These are phyloP conservation scores for Parachaetomium inaequale DNA, from an alignment of 495 filamentous ascomycete species.

Conservation along the genomic window DNA sequence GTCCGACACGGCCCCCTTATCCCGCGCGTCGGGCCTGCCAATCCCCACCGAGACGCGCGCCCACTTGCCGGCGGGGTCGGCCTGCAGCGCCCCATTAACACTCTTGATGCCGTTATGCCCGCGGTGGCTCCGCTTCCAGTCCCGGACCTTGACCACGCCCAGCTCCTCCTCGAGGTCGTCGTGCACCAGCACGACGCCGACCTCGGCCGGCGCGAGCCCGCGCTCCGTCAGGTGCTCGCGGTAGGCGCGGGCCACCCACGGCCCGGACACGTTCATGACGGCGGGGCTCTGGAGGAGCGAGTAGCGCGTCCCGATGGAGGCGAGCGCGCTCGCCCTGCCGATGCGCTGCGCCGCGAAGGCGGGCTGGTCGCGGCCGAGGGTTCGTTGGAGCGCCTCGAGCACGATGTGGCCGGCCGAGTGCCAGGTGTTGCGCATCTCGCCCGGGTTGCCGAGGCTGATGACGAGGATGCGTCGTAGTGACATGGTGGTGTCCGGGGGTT, in stretches of 20 bases:
- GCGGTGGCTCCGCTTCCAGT: slow-evolving; percentile 57
- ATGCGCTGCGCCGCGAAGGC: slow-evolving; percentile 42
- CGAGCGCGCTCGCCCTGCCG: slow-evolving; percentile 40
- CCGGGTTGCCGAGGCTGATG: slow-evolving; percentile 46
- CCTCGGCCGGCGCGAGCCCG: slow-evolving; percentile 32
- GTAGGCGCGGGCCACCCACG: slow-evolving; percentile 48
- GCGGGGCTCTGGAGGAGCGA: slow-evolving; percentile 65
- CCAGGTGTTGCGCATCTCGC: slow-evolving; percentile 63
- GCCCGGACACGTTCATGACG: slow-evolving; percentile 72
- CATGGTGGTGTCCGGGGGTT: slow-evolving; percentile 19
- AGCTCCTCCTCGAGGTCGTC: slow-evolving; percentile 74
- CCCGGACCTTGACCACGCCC: slow-evolving; percentile 58
- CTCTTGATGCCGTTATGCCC: slow-evolving; percentile 83
- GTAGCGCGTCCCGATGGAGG: slow-evolving; percentile 48
- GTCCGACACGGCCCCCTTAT: slow-evolving; percentile 53
- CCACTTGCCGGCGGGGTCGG: slow-evolving; percentile 30
- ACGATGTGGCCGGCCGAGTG: slow-evolving; percentile 78
- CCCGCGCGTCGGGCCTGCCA: slow-evolving; percentile 60
- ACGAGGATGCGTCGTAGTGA: slow-evolving; percentile 44
- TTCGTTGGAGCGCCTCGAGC: slow-evolving; percentile 51
- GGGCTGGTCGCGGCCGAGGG: slow-evolving; percentile 42
- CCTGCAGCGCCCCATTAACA: slow-evolving; percentile 48
- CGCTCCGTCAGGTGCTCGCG: slow-evolving; percentile 36
- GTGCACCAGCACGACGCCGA: slow-evolving; percentile 68
- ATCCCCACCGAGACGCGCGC: slow-evolving; percentile 65